Evolutionary conservation across 2,329 filamentous ascomycete genomes (phyloP), one percentile per base, ranked within the genome.

Genomic region (Botrytis paeoniae): DNA sequence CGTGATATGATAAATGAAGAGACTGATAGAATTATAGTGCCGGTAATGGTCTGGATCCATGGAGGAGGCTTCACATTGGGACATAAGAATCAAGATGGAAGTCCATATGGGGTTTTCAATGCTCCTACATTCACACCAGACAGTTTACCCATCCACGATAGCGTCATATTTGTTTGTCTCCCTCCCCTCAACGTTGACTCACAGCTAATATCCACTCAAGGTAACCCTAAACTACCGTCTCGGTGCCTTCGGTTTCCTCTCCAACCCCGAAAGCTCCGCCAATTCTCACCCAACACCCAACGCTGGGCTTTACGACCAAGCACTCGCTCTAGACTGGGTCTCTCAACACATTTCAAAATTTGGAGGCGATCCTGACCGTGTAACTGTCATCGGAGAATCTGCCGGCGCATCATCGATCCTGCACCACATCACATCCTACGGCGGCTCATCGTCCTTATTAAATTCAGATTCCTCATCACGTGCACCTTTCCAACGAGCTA

Each of bases 241-340:
- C 57, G 88, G 89, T 3, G 86, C 87, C 3, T 83, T 93, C 78
- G 92, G 92, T 0, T 94, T 94, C 81, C 81, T 92, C 61, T 85
- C 87, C 32, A 89, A 87, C 89, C 81, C 81, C 10, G 76, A 86
- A 71, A 83, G 88, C n/a, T 83, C 85, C 1, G 81, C 81, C 20
- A 76, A 87, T 71, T 77, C 87, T 57, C 82, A 89, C 68, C 93
- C 93, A 92, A 75, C 57, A 4, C 18, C 57, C 10, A 93, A 93
- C 75, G 82, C 90, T 16, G 91, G 91, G 1, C 81, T 92, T 63
- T 83, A 85, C 74, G 90, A 92, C 77, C 89, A 91, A 80, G 84
- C 86, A 74, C 78, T 85, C 37, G 84, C 88, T 16, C 82, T 91
- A 6, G 57, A 48, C 25, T 92, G 89, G 89, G 85, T 91, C 59